Conservation (phyloP, 2,329 filamentous ascomycete genomes). For the Dactylellina cionopaga region DNA sequence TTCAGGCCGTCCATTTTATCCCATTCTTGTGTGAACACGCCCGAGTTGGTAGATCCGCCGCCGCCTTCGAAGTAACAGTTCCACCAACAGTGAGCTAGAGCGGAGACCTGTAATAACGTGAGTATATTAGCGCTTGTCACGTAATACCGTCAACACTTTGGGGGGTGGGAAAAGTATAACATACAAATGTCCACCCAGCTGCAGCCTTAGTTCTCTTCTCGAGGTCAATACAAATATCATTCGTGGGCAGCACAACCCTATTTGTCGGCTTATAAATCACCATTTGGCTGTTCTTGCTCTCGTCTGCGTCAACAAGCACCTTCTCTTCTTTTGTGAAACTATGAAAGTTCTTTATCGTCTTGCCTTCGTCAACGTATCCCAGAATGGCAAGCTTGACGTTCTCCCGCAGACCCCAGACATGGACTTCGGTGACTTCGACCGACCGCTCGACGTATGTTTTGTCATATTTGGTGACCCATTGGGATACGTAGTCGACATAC, state of each 20-base stretch:
- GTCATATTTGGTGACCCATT: constrained; percentile 63
- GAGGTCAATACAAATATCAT: constrained; percentile 89
- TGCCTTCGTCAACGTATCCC: constrained; percentile 84
- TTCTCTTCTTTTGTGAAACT: constrained; percentile 79
- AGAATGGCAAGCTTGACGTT: constrained; percentile 89
- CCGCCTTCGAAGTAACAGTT: constrained; percentile 93
- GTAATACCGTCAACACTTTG: background rate
- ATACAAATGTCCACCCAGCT: constrained; percentile 84
- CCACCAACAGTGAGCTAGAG: constrained; percentile 96
- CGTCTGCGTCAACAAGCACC: constrained; percentile 70
- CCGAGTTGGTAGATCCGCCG: constrained; percentile 71
- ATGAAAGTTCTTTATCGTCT: constrained; percentile 83
- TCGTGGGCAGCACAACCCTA: constrained; percentile 77
- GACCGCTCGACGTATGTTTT: constrained; percentile 85
- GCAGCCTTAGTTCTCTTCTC: constrained; percentile 84
- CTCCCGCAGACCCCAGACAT: constrained; percentile 86
- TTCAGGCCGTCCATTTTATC: constrained; percentile 93
- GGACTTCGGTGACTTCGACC: constrained; percentile 86
- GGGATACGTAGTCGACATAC: constrained; percentile 86
- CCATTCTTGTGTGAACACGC: constrained; percentile 77
- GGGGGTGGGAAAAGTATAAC: background rate
- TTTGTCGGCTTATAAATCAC: constrained; percentile 79
- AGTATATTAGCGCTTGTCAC: background rate
- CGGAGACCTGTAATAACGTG: constrained; percentile 64
- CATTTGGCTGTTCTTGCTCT: constrained; percentile 63